phyloP scores from a whole-genome alignment of 1,284 basidiomycete species.

The Xanthoconium separans region DNA sequence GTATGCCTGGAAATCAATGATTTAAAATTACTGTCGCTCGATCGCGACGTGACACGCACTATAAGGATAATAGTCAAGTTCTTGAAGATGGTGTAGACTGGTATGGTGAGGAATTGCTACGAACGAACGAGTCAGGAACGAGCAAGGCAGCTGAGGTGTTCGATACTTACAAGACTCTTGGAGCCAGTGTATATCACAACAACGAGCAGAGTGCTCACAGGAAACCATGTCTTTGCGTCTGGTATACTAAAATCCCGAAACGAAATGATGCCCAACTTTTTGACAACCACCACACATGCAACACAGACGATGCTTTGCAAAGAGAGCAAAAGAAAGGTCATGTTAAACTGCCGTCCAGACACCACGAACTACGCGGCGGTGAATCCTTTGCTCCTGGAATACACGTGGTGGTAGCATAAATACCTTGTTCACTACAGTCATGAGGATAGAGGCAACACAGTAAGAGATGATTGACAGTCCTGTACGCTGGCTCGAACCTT shows the following conservation, averaged over 20 bases:
- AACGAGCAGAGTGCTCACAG: conserved; percentile 90
- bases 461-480: conserved; percentile 86
- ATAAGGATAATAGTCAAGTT: conserved; percentile 99
- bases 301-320: conserved; percentile 92
- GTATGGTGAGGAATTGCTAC: conserved; percentile 92
- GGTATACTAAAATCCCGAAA: conserved; percentile 84
- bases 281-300: conserved; percentile 71
- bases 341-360: conserved; percentile 90
- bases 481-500: conserved; percentile 22
- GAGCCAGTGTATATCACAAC: conserved; percentile 98
- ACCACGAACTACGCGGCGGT: conserved; percentile 76
- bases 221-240: conserved; percentile 93
- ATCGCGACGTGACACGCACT: conserved; percentile 45
- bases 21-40: conserved; percentile 3
- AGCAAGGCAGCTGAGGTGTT: background rate
- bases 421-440: conserved; percentile 99
- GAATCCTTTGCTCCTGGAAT: conserved; percentile 3
- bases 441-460: conserved; percentile 92
- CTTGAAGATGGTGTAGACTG: conserved; percentile 98
- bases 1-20: conserved; percentile 64
- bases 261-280: conserved; percentile 81
- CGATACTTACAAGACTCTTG: conserved; percentile 81
- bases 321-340: conserved; percentile 94
- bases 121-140: background rate
- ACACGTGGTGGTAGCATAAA: conserved; percentile 34